Conservation (phyloP, 2,329 filamentous ascomycete species). For the Colletotrichum incanum region DNA sequence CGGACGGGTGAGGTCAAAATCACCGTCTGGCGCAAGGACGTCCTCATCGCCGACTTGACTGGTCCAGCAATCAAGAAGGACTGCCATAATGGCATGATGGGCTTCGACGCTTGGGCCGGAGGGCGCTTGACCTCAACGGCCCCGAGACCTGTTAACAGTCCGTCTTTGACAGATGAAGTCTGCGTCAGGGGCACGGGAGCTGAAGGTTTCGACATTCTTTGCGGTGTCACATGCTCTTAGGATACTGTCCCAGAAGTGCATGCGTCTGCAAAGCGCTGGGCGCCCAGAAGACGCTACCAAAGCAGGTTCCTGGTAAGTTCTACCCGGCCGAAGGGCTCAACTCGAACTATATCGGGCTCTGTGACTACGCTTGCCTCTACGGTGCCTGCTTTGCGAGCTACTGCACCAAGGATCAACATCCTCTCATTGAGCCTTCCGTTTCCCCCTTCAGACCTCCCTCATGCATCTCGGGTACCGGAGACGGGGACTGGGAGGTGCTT, state of each 20-base stretch:
- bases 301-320: not conserved
- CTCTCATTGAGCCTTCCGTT: not conserved
- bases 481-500: conserved; percentile 50
- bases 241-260: conserved; percentile 47
- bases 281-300: not conserved
- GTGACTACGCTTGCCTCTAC: conserved; percentile 5
- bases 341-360: not conserved
- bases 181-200: conserved; percentile 46
- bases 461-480: conserved; percentile 23
- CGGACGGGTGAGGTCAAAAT: no score
- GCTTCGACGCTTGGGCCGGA: no score
- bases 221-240: conserved; percentile 50
- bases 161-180: conserved; percentile 16
- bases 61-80: no score
- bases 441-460: not conserved
- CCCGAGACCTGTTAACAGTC: no score
- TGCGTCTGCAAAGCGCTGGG: not conserved
- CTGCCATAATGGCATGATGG: no score
- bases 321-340: not conserved
- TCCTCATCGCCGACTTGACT: no score
- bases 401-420: not conserved
- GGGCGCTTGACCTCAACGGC: no score
- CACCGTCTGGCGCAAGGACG: no score
- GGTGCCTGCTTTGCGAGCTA: not conserved
- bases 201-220: conserved; percentile 52